phyloP scores from a whole-genome alignment of 176 grass and related monocot genomes.

The Ampelocalamus luodianensis region DNA sequence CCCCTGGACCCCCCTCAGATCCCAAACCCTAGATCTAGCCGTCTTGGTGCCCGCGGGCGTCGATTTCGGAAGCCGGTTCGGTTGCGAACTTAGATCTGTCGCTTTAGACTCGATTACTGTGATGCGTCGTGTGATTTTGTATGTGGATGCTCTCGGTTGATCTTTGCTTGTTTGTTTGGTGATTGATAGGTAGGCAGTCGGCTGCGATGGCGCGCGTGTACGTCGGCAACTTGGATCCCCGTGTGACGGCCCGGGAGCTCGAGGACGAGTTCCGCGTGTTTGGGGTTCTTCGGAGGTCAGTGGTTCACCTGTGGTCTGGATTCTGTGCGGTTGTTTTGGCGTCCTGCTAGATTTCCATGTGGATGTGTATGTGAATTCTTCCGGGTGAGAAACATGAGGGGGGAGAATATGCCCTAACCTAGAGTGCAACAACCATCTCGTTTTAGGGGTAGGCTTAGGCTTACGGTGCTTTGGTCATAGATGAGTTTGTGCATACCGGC shows the following conservation, averaged over 20 bases:
- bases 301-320: neutral
- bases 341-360: neutral
- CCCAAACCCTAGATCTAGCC: slow-evolving; percentile 35
- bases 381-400: neutral
- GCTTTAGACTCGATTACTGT: neutral
- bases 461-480: neutral
- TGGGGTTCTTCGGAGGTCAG: slow-evolving; percentile 78
- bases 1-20: neutral
- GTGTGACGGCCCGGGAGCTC: slow-evolving; percentile 62
- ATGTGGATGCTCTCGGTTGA: neutral
- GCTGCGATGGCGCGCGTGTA: slow-evolving; percentile 70
- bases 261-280: slow-evolving; percentile 87
- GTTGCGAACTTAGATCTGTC: neutral
- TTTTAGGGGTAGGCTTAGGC: neutral
- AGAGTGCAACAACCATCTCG: neutral
- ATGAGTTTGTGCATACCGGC: neutral
- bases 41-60: neutral
- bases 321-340: neutral
- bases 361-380: too few species aligned
- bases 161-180: neutral
- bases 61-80: neutral
- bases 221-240: slow-evolving; percentile 76
- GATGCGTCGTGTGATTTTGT: neutral
- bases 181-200: slow-evolving; percentile 19
- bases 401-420: neutral